Percentiles rank a stretch among this genome's conserved stretches.
phyloP scores from a whole-genome alignment of 83 land plant genomes.

The Isoetes engelmannii region DNA sequence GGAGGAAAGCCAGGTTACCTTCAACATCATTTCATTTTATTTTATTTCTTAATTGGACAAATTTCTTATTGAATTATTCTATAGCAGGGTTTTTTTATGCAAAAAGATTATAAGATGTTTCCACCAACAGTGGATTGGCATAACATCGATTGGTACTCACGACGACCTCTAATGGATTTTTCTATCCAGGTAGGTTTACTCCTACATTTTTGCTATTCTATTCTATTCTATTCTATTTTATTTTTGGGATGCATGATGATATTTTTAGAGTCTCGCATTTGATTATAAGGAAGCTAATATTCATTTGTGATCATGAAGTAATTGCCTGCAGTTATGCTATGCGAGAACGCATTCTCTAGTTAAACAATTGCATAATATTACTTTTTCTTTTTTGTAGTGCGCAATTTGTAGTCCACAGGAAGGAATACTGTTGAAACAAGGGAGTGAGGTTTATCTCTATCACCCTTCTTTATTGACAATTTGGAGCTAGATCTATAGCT shows the following conservation, averaged over 20 bases:
- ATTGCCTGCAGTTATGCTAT: too few species aligned
- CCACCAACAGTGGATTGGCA: conserved; percentile 12
- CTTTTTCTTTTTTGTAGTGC: not conserved
- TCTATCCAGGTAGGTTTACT: conserved; percentile 10
- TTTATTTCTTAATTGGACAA: too few species aligned
- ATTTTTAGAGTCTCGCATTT: too few species aligned
- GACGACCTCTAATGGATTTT: conserved; percentile 15
- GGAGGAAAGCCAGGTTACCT: conserved; percentile 71
- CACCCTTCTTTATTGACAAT: not conserved
- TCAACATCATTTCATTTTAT: not conserved
- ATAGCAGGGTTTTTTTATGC: conserved; percentile 14
- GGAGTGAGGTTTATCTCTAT: not conserved
- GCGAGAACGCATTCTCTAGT: too few species aligned
- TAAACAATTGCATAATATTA: too few species aligned
- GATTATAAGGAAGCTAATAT: too few species aligned
- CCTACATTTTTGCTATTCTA: not conserved
- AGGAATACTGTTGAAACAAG: not conserved
- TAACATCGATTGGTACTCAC: conserved; percentile 2
- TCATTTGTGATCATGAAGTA: too few species aligned
- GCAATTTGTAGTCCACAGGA: conserved; percentile 1
- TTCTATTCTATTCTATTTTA: too few species aligned
- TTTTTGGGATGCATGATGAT: too few species aligned
- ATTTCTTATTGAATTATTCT: not conserved
- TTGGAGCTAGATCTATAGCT: too few species aligned
- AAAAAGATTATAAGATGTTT: conserved; percentile 15